Evolutionary conservation across 2,329 filamentous ascomycete species (phyloP).

Genomic region (Exophiala aquamarina): DNA sequence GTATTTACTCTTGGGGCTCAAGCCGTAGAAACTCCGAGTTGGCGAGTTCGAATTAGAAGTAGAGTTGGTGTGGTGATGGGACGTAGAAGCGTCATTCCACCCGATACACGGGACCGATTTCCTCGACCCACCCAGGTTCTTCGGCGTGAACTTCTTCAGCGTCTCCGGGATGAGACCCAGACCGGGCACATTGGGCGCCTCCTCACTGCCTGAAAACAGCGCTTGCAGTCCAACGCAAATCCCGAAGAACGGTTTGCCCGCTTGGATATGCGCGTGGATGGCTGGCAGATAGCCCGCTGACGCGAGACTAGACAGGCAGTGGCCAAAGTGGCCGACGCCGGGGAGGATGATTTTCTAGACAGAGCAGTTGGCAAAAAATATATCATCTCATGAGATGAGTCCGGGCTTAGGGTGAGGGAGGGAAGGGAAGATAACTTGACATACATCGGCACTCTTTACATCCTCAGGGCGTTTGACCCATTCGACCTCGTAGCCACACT

Average conservation of each 20-base stretch:
- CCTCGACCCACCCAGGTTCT: constrained; percentile 16
- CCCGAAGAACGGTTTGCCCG: constrained; percentile 96
- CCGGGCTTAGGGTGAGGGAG: no score
- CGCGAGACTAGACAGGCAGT: constrained; percentile 84
- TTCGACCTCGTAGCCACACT: constrained; percentile 86
- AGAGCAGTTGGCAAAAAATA: no score
- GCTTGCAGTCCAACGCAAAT: constrained; percentile 95
- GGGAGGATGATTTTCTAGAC: constrained; percentile 96
- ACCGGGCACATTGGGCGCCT: constrained; percentile 70
- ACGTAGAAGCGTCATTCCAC: constrained; percentile 86
- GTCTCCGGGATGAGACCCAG: constrained; percentile 71
- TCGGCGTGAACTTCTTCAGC: constrained; percentile 70
- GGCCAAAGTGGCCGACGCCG: constrained; percentile 95
- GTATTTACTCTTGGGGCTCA: constrained; percentile 84
- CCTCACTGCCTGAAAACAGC: constrained; percentile 80
- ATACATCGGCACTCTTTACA: constrained; percentile 81
- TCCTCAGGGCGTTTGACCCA: constrained; percentile 87
- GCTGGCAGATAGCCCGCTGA: constrained; percentile 81
- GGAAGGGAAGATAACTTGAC: constrained; percentile 29
- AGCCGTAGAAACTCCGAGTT: constrained; percentile 68
- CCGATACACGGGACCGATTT: constrained; percentile 93
- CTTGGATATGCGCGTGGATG: constrained; percentile 76
- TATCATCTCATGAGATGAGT: no score
- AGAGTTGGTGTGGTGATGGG: constrained; percentile 32
- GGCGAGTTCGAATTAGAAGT: no score